Conservation (phyloP, 2,329 filamentous ascomycete genomes). For the Diaporthe batatas region DNA sequence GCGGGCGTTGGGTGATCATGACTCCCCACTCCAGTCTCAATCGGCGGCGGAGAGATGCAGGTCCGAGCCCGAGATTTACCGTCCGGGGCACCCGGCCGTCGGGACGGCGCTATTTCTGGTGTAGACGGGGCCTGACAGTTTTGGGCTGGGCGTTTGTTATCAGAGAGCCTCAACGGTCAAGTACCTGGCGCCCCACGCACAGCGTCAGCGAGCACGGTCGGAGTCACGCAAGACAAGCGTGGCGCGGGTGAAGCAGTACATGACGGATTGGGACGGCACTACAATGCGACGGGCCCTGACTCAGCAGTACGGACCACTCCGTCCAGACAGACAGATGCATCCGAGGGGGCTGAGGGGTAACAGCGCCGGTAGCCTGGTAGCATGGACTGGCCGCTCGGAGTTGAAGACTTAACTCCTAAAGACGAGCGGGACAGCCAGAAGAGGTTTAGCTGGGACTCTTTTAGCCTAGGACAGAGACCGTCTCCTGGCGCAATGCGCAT, state of each 20-base stretch:
- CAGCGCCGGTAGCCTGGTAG: not conserved
- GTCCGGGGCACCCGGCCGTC: slow-evolving; percentile 15
- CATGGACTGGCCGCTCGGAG: slow-evolving; percentile 19
- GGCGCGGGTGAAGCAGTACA: not conserved
- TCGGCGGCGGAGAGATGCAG: not conserved
- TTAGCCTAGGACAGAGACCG: slow-evolving; percentile 4
- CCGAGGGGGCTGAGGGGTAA: slow-evolving; percentile 20
- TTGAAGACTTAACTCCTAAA: slow-evolving; percentile 25
- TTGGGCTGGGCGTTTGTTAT: not conserved
- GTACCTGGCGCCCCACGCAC: not conserved
- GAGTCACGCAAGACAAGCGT: not conserved
- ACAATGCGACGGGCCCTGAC: not conserved
- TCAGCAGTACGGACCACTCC: not conserved
- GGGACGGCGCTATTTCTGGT: slow-evolving; percentile 12
- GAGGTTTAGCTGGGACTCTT: not conserved
- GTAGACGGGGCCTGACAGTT: not conserved
- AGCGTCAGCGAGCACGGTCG: not conserved
- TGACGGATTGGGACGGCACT: not conserved
- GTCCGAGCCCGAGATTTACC: slow-evolving; percentile 24
- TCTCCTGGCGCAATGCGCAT: slow-evolving; percentile 4
- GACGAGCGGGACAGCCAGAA: slow-evolving; percentile 8
- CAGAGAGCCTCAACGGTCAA: not conserved
- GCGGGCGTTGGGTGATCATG: not conserved
- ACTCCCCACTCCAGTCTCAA: slow-evolving; percentile 6
- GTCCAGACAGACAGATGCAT: not conserved